Percentiles rank a stretch among this genome's conserved stretches.
These are phyloP conservation scores for Ensete glaucum DNA, from an alignment of 176 grass and related monocot genomes.

Conservation along the genomic window DNA sequence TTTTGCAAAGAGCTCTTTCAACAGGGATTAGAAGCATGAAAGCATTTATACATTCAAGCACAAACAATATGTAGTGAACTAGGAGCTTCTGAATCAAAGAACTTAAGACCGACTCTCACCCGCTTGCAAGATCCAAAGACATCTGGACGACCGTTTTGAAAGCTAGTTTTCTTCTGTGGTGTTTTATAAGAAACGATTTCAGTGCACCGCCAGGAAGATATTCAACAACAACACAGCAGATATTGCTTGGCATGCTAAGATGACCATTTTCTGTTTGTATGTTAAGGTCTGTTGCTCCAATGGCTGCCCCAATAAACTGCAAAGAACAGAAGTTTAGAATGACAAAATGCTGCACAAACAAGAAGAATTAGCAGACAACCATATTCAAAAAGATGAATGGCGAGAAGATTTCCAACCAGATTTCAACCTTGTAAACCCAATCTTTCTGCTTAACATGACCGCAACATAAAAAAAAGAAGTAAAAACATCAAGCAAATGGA, in stretches of 20 bases:
- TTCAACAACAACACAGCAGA: conserved; percentile 88
- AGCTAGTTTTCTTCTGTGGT: conserved; percentile 86
- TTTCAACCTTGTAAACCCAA: too few species aligned
- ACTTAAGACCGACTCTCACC: conserved; percentile 35
- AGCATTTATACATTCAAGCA: background rate
- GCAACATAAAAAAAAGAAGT: too few species aligned
- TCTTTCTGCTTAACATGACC: too few species aligned
- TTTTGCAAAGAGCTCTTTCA: background rate
- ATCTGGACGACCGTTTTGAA: conserved; percentile 94
- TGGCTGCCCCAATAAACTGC: conserved; percentile 94
- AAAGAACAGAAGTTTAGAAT: conserved; percentile 2
- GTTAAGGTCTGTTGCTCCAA: conserved; percentile 87
- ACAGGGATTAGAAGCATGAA: background rate
- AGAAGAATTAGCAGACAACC: background rate
- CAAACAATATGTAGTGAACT: background rate
- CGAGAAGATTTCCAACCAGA: too few species aligned
- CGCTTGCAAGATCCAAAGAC: conserved; percentile 82
- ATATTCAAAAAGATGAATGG: background rate
- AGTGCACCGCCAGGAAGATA: conserved; percentile 92
- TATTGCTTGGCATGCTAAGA: conserved; percentile 82
- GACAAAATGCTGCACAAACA: conserved; percentile 15
- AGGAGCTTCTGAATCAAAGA: background rate
- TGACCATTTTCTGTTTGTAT: conserved; percentile 87
- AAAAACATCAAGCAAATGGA: too few species aligned
- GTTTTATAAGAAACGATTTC: conserved; percentile 99